A percentile compares a stretch with the other conserved stretches of the same genome.
Evolutionary conservation across 2,329 filamentous ascomycete genomes (phyloP).

Genomic region (Sphaerulina musiva): DNA sequence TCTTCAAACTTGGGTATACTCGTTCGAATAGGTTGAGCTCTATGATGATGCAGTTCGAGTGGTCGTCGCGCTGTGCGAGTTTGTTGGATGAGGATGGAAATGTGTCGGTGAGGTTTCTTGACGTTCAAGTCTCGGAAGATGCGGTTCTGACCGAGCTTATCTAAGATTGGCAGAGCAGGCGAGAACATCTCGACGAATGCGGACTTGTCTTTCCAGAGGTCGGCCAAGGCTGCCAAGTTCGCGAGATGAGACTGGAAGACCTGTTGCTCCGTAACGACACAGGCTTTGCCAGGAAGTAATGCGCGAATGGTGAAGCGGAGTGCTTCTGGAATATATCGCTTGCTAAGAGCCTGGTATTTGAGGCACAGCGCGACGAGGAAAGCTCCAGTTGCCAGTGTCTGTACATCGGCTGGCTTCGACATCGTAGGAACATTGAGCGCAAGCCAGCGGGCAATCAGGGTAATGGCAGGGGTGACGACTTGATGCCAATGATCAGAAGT

Average conservation of each 20-base stretch:
- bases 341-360: conserved; percentile 76
- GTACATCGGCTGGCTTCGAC: conserved; percentile 57
- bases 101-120: conserved; percentile 52
- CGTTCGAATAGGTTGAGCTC: conserved; percentile 77
- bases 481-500: conserved; percentile 97
- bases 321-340: conserved; percentile 83
- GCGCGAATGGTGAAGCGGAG: conserved; percentile 75
- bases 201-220: conserved; percentile 65
- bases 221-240: conserved; percentile 61
- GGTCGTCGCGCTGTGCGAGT: conserved; percentile 65
- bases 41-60: conserved; percentile 82
- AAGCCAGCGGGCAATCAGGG: conserved; percentile 77
- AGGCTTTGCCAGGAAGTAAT: conserved; percentile 44
- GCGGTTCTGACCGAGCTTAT: not conserved
- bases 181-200: conserved; percentile 74
- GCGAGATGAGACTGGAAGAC: conserved; percentile 50
- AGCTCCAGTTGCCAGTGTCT: conserved; percentile 62
- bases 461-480: conserved; percentile 81
- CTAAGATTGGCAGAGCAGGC: conserved; percentile 40
- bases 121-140: conserved; percentile 28
- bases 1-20: conserved; percentile 95
- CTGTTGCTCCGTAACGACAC: not conserved
- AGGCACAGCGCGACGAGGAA: conserved; percentile 73
- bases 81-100: conserved; percentile 55
- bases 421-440: conserved; percentile 61